A percentile compares a stretch with the other conserved stretches of the same genome.
Conservation (phyloP, 1,139 yeast species). For the Protomyces arabidopsidicola region DNA sequence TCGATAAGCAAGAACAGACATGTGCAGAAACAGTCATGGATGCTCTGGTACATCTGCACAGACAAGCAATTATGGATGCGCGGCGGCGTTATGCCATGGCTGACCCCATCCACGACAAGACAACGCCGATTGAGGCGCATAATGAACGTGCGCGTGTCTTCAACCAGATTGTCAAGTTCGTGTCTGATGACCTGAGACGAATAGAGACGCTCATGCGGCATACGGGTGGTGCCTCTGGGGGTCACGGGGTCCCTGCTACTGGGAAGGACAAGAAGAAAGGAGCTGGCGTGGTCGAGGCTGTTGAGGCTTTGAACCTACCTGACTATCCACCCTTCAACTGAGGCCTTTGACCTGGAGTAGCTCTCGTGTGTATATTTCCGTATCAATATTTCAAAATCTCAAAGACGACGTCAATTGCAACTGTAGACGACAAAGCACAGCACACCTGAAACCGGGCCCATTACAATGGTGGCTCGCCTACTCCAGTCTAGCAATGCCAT, state of each 20-base stretch:
- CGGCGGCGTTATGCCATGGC: constrained; percentile 15
- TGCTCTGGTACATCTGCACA: constrained; percentile 9
- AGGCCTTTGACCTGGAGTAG: too few relatives aligned
- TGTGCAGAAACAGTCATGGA: constrained; percentile 18
- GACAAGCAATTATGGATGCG: constrained; percentile 11
- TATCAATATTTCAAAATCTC: neutral
- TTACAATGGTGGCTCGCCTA: neutral
- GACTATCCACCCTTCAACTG: constrained; percentile 16
- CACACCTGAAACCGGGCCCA: neutral
- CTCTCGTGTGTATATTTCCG: neutral
- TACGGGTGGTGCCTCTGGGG: neutral
- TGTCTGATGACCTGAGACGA: constrained; percentile 6
- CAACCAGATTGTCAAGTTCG: constrained; percentile 14
- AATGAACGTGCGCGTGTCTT: constrained; percentile 24
- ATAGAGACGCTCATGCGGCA: constrained; percentile 5
- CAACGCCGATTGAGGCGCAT: constrained; percentile 14
- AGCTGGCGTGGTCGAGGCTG: constrained; percentile 19
- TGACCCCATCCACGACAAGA: constrained; percentile 24
- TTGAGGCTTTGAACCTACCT: constrained; percentile 2
- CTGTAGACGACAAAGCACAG: neutral
- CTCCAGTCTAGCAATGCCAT: neutral
- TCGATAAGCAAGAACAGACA: constrained; percentile 9
- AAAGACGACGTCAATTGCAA: neutral
- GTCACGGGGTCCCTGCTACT: neutral
- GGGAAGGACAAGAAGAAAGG: constrained; percentile 6